Conservation (phyloP, 1,139 yeast genomes). For the Yamadazyma triangularis region DNA sequence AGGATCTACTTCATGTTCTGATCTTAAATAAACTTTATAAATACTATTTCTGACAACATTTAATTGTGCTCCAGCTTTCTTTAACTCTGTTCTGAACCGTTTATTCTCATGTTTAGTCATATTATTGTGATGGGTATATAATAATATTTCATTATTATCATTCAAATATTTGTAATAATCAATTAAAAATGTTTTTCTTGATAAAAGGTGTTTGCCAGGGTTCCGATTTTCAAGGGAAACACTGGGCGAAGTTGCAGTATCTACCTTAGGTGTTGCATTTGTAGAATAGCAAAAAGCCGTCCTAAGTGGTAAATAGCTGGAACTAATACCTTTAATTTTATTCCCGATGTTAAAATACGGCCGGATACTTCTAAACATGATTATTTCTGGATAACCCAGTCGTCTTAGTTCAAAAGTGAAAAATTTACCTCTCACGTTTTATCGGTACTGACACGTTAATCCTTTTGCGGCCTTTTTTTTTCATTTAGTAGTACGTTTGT, state of each 20-base stretch:
- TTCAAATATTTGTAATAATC: constrained; percentile 74
- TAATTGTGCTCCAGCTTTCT: constrained; percentile 60
- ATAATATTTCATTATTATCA: constrained; percentile 61
- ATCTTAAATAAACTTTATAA: constrained; percentile 73
- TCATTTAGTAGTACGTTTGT: too few species aligned
- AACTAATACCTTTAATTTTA: too few species aligned
- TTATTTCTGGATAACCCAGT: too few species aligned
- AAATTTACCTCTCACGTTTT: too few species aligned
- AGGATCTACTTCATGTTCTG: constrained; percentile 68
- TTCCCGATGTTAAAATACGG: too few species aligned
- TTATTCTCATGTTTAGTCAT: constrained; percentile 65
- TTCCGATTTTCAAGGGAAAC: constrained; percentile 17
- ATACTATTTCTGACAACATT: constrained; percentile 64
- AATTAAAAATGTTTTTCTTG: constrained; percentile 80
- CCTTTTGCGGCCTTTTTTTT: too few species aligned
- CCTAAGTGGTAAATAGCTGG: too few species aligned
- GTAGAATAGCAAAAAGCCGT: too few species aligned
- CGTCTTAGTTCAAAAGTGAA: too few species aligned
- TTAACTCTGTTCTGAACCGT: constrained; percentile 56
- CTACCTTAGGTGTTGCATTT: too few species aligned
- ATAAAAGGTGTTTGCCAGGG: constrained; percentile 49
- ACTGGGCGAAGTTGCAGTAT: neutral
- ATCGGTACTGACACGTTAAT: too few species aligned
- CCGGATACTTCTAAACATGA: too few species aligned
- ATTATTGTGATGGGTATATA: constrained; percentile 83